A percentile compares a stretch with the other conserved stretches of the same genome.
These are phyloP conservation scores for Crucibulum laeve DNA, from an alignment of 768 basidiomycete genomes.

Conservation along the genomic window DNA sequence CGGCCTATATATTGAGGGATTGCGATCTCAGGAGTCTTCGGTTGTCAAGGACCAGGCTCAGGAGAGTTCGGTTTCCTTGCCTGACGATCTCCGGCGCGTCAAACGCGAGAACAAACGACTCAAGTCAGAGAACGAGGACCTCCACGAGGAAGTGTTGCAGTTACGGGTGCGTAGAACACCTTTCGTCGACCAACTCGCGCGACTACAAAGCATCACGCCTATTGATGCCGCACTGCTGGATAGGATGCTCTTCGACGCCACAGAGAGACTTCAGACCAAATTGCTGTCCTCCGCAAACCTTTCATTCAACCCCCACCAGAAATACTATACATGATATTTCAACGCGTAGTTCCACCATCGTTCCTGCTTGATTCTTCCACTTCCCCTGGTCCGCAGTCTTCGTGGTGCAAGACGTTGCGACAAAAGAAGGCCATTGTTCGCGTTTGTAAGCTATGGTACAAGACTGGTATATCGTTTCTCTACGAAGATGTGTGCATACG, in stretches of 20 bases:
- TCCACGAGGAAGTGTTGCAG: background rate
- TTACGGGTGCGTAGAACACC: background rate
- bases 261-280: background rate
- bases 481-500: constrained; percentile 10
- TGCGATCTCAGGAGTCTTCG: too few species aligned
- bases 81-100: background rate
- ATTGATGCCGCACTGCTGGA: background rate
- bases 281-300: background rate
- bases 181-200: background rate
- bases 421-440: constrained; percentile 1
- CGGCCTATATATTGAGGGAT: too few species aligned
- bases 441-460: constrained; percentile 5
- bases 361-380: constrained; percentile 5
- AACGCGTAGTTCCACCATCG: background rate
- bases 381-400: constrained; percentile 2
- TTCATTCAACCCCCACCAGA: constrained; percentile 3
- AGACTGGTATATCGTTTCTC: constrained; percentile 5
- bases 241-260: background rate
- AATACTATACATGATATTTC: constrained; percentile 5
- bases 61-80: too few species aligned
- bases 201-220: too few species aligned
- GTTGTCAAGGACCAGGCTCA: background rate
- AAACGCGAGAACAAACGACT: constrained; percentile 1
- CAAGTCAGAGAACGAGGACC: background rate
- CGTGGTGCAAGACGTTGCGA: constrained; percentile 6